Percentiles rank a stretch among this genome's conserved stretches.
Conservation (phyloP, 768 basidiomycete genomes). For the Vishniacozyma victoriae region DNA sequence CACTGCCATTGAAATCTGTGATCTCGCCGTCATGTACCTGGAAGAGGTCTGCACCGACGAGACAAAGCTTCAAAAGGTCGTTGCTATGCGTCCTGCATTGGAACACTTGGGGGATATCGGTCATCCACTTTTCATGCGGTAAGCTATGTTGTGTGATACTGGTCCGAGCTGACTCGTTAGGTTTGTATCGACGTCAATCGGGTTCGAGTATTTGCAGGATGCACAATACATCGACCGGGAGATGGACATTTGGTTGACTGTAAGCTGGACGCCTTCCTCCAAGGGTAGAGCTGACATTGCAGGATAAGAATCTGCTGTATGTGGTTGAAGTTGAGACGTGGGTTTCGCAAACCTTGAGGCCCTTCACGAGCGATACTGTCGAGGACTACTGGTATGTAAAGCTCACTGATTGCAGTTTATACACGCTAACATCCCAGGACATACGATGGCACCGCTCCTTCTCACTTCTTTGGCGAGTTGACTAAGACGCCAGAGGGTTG, state of each 20-base stretch:
- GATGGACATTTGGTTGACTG: conserved; percentile 94
- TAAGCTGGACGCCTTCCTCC: conserved; percentile 48
- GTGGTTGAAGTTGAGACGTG: conserved; percentile 91
- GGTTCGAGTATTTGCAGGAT: conserved; percentile 85
- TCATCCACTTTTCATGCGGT: conserved; percentile 81
- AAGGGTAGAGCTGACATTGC: conserved; percentile 1
- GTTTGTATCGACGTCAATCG: conserved; percentile 88
- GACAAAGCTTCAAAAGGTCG: conserved; percentile 78
- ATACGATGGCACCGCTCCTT: conserved; percentile 60
- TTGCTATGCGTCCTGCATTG: conserved; percentile 88
- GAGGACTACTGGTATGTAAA: conserved; percentile 36
- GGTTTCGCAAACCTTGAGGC: conserved; percentile 53
- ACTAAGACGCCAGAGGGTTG: conserved; percentile 94
- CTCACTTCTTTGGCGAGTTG: conserved; percentile 97
- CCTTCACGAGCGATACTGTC: conserved; percentile 29
- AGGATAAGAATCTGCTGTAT: conserved; percentile 92
- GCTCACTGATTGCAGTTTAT: neutral
- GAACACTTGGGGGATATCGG: conserved; percentile 93
- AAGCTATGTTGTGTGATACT: conserved; percentile 26
- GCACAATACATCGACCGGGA: conserved; percentile 89
- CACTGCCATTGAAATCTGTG: conserved; percentile 79
- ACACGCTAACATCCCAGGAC: conserved; percentile 7
- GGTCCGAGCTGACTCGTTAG: conserved; percentile 49
- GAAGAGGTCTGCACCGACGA: conserved; percentile 83
- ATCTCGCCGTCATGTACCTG: conserved; percentile 79